Evolutionary conservation across 1,284 basidiomycete genomes (phyloP), one percentile per base, ranked within the genome.

Genomic region (Waitea zeae): DNA sequence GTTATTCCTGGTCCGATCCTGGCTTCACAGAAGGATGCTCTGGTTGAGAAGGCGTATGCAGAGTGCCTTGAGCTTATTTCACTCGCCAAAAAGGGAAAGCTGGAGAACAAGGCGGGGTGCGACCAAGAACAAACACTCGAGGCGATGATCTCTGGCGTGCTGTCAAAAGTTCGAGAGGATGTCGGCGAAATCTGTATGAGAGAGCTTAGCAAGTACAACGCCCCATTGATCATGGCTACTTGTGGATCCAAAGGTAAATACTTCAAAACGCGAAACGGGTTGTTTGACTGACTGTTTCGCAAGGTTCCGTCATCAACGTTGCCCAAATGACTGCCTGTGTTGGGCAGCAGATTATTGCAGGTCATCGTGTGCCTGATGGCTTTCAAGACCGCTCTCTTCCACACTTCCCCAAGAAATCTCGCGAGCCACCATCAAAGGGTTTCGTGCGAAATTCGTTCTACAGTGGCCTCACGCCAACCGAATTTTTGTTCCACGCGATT

Each of bases 271-370:
- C 24, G 24, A 26, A 9, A 26, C 22, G 17, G 17, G 26, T 35
- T 7, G 30, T 6, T 36, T 27, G 22, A 2, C 15, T 37, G 31
- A 22, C 29, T 35, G 19, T 42, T 22, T 19, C 17, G 31, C 6
- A 33, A 93, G 89, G 93, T 53, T 97, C 93, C 47, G 88, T 92
- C 44, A 96, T 98, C 61, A 98, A 99, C 56, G 95, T 99, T 39
- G 95, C 90, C 11, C 95, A 99, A 60, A 99, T 99, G 95, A 95
- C 98, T 39, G 95, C 95, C 44, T 96, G 92, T 71, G 95, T 99
- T 45, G 95, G 95, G 7, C 95, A 99, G 52, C 95, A 99, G 52
- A 97, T 98, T 56, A 98, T 98, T 45, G 78, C 86, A 17, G 95
- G 95, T 15, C 84, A 88, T 53, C 95, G 95, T 74, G 92, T 99